phyloP scores from a whole-genome alignment of 2,329 filamentous ascomycete species.

The Fusarium oligoseptatum region DNA sequence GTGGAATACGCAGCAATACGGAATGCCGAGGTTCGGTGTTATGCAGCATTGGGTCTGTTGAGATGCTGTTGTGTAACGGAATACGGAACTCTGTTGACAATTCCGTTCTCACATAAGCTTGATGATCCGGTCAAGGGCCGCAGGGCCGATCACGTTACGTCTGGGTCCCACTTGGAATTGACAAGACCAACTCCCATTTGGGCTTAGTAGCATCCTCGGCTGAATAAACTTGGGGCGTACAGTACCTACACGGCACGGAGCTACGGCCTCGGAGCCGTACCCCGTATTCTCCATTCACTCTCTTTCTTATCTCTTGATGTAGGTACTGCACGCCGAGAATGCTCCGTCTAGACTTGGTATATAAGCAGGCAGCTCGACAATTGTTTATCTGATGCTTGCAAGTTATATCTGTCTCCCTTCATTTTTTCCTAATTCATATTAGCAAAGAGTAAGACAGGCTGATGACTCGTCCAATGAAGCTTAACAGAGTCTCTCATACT shows the following conservation, averaged over 20 bases:
- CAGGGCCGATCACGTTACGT: conserved; percentile 11
- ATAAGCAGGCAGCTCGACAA: not conserved
- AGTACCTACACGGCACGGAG: conserved; percentile 8
- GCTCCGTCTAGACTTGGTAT: conserved; percentile 9
- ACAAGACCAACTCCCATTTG: not conserved
- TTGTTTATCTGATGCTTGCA: not conserved
- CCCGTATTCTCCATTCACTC: not conserved
- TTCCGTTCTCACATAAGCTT: not conserved
- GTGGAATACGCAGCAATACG: conserved; percentile 4
- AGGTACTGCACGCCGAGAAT: conserved; percentile 4
- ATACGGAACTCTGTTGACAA: conserved; percentile 1
- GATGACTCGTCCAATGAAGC: not conserved
- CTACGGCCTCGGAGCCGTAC: conserved; percentile 13
- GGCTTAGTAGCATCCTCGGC: not conserved
- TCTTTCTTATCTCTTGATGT: not conserved
- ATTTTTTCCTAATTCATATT: not conserved
- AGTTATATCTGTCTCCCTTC: not conserved
- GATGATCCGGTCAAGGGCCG: conserved; percentile 9
- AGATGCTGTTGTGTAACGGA: not conserved
- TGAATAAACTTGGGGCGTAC: not conserved
- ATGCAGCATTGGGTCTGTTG: conserved; percentile 1
- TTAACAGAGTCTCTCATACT: not conserved
- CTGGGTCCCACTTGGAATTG: not conserved
- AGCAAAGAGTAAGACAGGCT: not conserved
- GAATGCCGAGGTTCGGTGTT: not conserved